A percentile compares a stretch with the other conserved stretches of the same genome.
Conservation (phyloP, 129 eudicot genomes). For the Arctium minus region DNA sequence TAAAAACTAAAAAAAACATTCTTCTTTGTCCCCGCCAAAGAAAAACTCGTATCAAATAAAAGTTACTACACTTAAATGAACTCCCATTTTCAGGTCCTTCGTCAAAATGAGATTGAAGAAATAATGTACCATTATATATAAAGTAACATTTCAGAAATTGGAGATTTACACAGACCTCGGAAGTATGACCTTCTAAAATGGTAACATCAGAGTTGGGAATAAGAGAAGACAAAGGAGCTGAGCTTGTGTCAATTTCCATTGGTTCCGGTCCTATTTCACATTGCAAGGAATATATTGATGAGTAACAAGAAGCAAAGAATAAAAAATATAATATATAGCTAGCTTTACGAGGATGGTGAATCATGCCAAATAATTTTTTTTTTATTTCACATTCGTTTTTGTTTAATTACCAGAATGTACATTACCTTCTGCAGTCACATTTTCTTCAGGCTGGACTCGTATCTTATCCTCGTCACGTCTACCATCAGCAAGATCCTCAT, state of each 20-base stretch:
- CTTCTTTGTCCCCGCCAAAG: neutral
- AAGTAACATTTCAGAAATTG: neutral
- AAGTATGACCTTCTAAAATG: conserved; percentile 76
- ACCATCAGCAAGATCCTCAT: conserved; percentile 39
- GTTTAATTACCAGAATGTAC: neutral
- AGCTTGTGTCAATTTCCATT: conserved; percentile 66
- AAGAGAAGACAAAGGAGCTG: conserved; percentile 46
- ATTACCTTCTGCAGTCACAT: conserved; percentile 50
- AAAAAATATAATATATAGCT: neutral
- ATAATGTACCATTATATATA: neutral
- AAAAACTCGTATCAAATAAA: neutral
- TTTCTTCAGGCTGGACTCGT: conserved; percentile 42
- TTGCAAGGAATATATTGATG: neutral
- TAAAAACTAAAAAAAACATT: too few species aligned
- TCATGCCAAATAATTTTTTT: neutral
- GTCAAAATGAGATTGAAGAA: conserved; percentile 5
- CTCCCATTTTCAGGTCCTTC: neutral
- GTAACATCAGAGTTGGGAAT: conserved; percentile 68
- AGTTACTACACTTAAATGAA: neutral
- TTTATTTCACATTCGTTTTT: neutral
- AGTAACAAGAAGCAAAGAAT: neutral
- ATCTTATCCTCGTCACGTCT: conserved; percentile 46
- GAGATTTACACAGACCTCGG: conserved; percentile 61
- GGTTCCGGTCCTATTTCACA: conserved; percentile 64
- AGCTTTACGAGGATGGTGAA: neutral